These are phyloP conservation scores for Cyberlindnera mrakii DNA, from an alignment of 805 yeast genomes.

Conservation along the genomic window DNA sequence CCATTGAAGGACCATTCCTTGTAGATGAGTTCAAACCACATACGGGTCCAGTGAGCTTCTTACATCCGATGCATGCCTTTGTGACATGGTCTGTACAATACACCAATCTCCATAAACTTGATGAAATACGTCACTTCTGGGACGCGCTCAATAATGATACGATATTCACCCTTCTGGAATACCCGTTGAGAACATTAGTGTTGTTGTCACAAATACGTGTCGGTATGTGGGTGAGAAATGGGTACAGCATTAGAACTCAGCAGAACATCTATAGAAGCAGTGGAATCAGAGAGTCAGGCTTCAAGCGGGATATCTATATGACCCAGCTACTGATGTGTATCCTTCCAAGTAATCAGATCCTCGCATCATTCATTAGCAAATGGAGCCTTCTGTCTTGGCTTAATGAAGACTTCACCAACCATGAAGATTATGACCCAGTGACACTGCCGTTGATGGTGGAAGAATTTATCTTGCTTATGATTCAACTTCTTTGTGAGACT, in stretches of 20 bases:
- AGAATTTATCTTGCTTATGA: slow-evolving; percentile 66
- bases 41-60: slow-evolving; percentile 51
- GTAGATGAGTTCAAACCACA: slow-evolving; percentile 38
- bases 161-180: slow-evolving; percentile 40
- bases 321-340: slow-evolving; percentile 56
- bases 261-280: slow-evolving; percentile 71
- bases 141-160: background rate
- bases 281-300: slow-evolving; percentile 79
- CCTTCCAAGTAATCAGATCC: slow-evolving; percentile 48
- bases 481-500: slow-evolving; percentile 64
- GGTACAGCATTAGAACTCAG: slow-evolving; percentile 74
- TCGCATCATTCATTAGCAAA: slow-evolving; percentile 54
- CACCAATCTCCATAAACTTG: slow-evolving; percentile 20
- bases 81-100: slow-evolving; percentile 66
- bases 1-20: slow-evolving; percentile 19
- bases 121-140: slow-evolving; percentile 1
- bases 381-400: slow-evolving; percentile 65
- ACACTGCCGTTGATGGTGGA: slow-evolving; percentile 63
- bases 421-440: slow-evolving; percentile 37
- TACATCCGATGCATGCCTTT: slow-evolving; percentile 77
- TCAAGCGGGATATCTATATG: slow-evolving; percentile 67
- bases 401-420: slow-evolving; percentile 32
- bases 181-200: slow-evolving; percentile 72
- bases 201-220: slow-evolving; percentile 77
- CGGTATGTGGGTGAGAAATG: slow-evolving; percentile 94